Base-by-base conservation (phyloP, 352 stramenopile genomes). In the Achlya hypogyna region DNA sequence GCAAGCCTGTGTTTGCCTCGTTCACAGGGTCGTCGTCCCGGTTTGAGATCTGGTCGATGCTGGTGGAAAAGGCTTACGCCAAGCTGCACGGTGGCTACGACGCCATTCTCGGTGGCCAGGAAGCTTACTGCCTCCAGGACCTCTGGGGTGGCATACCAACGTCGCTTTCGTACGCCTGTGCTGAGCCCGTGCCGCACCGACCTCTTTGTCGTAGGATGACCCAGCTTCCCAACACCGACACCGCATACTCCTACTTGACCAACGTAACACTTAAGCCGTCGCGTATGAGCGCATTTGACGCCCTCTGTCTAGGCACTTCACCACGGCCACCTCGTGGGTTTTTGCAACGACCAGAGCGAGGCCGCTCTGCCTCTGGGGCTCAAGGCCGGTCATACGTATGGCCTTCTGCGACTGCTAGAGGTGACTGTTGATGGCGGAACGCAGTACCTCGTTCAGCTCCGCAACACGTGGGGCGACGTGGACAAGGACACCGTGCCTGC, bases 51-150 rank as follows among this genome's bases (percentile, higher is more conserved):
- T 98, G 92, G 93, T 91, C 90, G 16, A 63, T 96, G 51, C 75
- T 98, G 23, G 70, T 98, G 20, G 93, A 98, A 72, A 98, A 98
- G 69, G 92, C 92, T n/a, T 98, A 97, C 72, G 91, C 93, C 1
- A 98, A 98, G 66, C 82, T 96, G 31, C 87, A 94, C 70, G 92
- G 92, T 34, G 87, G 80, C 29, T 98, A 98, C 72, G 85, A 91
- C 42, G 73, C 76, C 4, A 90, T 98, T 51, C 77, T 95, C 22
- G 89, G 91, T 47, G 93, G 91, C 14, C 87, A 94, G 63, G 85
- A 94, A 40, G 69, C 78, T 1, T 87, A 87, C 42, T 81, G 72
- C 25, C 73, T 94, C 29, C 83, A 94, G 53, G 85, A 94, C 59
- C 63, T 94, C 0, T 92, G 79, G 27, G 85, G 85, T 42, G 83